Conservation (phyloP, 495 filamentous ascomycete species). For the Aspergillus ellipticus region DNA sequence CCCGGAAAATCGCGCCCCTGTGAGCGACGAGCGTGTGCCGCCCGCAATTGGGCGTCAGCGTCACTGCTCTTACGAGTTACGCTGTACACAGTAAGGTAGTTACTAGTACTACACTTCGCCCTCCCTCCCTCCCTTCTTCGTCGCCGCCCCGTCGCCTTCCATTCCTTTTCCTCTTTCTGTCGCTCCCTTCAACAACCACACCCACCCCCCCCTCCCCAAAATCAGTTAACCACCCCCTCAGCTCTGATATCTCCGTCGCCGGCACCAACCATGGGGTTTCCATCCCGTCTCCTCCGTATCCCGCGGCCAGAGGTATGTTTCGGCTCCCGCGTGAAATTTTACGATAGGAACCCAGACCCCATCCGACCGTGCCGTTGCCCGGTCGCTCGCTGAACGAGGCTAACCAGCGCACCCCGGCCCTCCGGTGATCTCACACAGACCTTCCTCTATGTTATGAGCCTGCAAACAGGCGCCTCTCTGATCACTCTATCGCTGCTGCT, state of each 20-base stretch:
- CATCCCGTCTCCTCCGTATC: conserved; percentile 50
- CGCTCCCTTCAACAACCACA: conserved; percentile 4
- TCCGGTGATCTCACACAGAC: conserved; percentile 45
- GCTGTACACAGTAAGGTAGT: background rate
- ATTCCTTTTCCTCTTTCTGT: conserved; percentile 20
- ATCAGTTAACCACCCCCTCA: conserved; percentile 1
- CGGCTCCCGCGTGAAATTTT: conserved; percentile 4
- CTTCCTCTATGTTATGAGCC: conserved; percentile 79
- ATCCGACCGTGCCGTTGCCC: conserved; percentile 2
- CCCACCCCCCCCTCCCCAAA: background rate
- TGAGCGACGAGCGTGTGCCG: too few species aligned
- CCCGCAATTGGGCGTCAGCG: conserved; percentile 19
- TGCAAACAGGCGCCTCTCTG: conserved; percentile 79
- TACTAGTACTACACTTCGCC: conserved; percentile 3
- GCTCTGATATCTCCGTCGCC: conserved; percentile 8
- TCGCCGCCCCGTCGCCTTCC: conserved; percentile 8
- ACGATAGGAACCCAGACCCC: conserved; percentile 1
- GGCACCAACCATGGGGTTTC: conserved; percentile 40
- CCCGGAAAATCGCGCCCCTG: conserved; percentile 24
- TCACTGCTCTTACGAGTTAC: background rate
- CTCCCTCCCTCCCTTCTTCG: conserved; percentile 4
- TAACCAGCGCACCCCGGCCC: conserved; percentile 19
- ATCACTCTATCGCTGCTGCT: conserved; percentile 74
- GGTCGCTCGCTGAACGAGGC: conserved; percentile 11
- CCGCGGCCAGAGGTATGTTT: conserved; percentile 55